These are phyloP conservation scores for Plasmodium relictum DNA, from an alignment of 169 alveolate genomes.

Conservation along the genomic window DNA sequence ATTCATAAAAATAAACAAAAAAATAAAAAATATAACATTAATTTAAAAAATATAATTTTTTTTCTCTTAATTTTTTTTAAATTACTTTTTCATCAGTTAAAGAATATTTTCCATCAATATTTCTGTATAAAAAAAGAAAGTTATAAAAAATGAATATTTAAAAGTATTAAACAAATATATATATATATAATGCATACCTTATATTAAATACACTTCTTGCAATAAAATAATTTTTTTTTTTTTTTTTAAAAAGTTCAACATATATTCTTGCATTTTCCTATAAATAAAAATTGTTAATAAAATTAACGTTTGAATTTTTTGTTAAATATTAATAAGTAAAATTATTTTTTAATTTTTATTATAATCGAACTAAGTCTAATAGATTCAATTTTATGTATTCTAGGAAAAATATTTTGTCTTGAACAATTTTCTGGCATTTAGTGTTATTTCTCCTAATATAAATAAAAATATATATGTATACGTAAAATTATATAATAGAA, in stretches of 20 bases:
- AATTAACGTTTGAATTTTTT: background rate
- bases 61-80: constrained; percentile 4
- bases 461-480: constrained; percentile 6
- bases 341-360: constrained; percentile 4
- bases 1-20: no score
- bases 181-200: constrained; percentile 21
- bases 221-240: constrained; percentile 56
- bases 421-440: constrained; percentile 33
- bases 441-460: constrained; percentile 46
- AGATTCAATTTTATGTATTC: constrained; percentile 46
- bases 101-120: constrained; percentile 39
- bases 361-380: constrained; percentile 9
- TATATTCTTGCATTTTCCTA: constrained; percentile 58
- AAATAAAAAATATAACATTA: no score
- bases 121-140: constrained; percentile 15
- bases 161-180: background rate
- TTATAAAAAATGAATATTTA: background rate
- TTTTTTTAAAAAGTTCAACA: constrained; percentile 60
- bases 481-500: background rate
- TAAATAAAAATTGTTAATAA: background rate
- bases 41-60: background rate
- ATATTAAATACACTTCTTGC: constrained; percentile 62
- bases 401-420: constrained; percentile 59
- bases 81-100: constrained; percentile 50
- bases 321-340: background rate